Evolutionary conservation across 2,329 filamentous ascomycete species (phyloP).

Genomic region (Fusarium pseudograminearum): DNA sequence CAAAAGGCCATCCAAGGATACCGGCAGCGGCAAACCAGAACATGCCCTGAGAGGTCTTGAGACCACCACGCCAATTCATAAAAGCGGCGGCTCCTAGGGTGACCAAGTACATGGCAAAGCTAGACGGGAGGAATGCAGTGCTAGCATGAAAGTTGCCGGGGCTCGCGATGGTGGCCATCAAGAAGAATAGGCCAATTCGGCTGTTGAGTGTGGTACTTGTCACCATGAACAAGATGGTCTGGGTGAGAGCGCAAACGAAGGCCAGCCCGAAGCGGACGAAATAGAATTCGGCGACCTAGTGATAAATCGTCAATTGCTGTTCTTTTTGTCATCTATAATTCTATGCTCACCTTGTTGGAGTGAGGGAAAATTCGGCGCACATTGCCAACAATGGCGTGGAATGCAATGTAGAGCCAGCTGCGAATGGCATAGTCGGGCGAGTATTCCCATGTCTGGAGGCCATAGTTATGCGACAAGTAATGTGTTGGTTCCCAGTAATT

Average conservation of each 20-base stretch:
- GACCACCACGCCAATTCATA: slow-evolving; percentile 86
- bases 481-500: slow-evolving; percentile 99
- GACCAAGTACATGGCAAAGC: slow-evolving; percentile 94
- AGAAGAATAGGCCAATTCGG: slow-evolving; percentile 85
- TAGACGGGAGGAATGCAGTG: slow-evolving; percentile 88
- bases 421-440: slow-evolving; percentile 94
- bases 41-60: slow-evolving; percentile 85
- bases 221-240: slow-evolving; percentile 83
- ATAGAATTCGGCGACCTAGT: slow-evolving; percentile 81
- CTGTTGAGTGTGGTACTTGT: slow-evolving; percentile 83
- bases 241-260: slow-evolving; percentile 80
- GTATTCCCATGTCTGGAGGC: slow-evolving; percentile 98
- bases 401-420: slow-evolving; percentile 88
- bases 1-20: slow-evolving; percentile 94
- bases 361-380: slow-evolving; percentile 73
- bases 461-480: slow-evolving; percentile 92
- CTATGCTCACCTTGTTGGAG: slow-evolving; percentile 64
- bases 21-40: slow-evolving; percentile 91
- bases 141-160: slow-evolving; percentile 96
- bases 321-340: neutral
- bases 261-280: slow-evolving; percentile 82
- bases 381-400: slow-evolving; percentile 81
- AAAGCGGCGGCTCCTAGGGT: slow-evolving; percentile 90
- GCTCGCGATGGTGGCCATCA: slow-evolving; percentile 80
- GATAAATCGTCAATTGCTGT: slow-evolving; percentile 15